phyloP scores from a whole-genome alignment of 306 rosid genomes.

The Astragalus glycyphyllos region DNA sequence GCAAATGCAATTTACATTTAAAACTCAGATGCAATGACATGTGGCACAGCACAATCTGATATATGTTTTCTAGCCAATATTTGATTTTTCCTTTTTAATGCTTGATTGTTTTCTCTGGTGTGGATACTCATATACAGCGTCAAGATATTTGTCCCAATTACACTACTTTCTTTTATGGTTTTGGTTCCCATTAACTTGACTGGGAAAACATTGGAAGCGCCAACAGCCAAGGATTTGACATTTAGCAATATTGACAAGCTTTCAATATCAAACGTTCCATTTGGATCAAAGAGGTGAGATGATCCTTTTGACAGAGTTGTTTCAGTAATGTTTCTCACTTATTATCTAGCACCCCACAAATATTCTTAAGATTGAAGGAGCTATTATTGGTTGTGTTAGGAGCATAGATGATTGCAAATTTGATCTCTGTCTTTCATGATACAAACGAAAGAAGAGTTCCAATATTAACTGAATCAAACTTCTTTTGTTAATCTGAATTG shows the following conservation, averaged over 20 bases:
- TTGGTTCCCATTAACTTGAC: conserved; percentile 88
- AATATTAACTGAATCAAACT: background rate
- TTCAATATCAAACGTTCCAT: conserved; percentile 83
- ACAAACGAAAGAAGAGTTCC: conserved; percentile 6
- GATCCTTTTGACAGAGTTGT: background rate
- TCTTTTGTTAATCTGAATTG: background rate
- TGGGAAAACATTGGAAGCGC: conserved; percentile 56
- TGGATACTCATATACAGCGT: conserved; percentile 55
- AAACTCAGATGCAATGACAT: background rate
- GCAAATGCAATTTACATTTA: background rate
- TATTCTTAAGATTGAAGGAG: conserved; percentile 13
- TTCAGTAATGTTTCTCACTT: background rate
- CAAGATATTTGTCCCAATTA: conserved; percentile 74
- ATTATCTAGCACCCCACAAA: conserved; percentile 5
- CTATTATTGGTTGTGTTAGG: conserved; percentile 27
- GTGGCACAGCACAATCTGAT: background rate
- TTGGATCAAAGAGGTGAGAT: conserved; percentile 72
- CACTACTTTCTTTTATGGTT: conserved; percentile 62
- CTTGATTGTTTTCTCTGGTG: conserved; percentile 30
- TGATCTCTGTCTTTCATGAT: conserved; percentile 14
- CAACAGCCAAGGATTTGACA: conserved; percentile 49
- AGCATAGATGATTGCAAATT: background rate
- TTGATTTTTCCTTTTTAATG: conserved; percentile 13
- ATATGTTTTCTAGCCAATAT: conserved; percentile 13
- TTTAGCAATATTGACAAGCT: conserved; percentile 81